Conservation (phyloP, 2,329 filamentous ascomycete genomes). For the Cadophora malorum region DNA sequence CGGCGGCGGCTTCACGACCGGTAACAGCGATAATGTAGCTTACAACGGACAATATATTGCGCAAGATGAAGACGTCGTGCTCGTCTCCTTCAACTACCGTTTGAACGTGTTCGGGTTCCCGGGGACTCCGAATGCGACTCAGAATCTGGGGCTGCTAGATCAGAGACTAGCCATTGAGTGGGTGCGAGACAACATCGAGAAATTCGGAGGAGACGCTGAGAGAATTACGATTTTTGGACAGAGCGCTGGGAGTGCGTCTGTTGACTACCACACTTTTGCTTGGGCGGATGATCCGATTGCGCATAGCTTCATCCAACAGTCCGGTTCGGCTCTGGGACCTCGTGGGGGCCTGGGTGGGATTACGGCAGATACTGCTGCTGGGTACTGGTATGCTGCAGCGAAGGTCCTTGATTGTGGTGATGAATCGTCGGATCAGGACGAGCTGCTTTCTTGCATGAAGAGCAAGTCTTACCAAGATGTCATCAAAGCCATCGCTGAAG, state of each 20-base stretch:
- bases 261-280: conserved; percentile 33
- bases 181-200: conserved; percentile 62
- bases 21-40: conserved; percentile 47
- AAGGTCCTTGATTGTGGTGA: conserved; percentile 35
- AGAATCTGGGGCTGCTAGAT: conserved; percentile 58
- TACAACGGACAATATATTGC: conserved; percentile 53
- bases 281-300: conserved; percentile 35
- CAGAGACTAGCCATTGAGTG: conserved; percentile 63
- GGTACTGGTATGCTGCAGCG: conserved; percentile 30
- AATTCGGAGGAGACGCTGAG: conserved; percentile 61
- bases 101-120: conserved; percentile 41
- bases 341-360: conserved; percentile 16
- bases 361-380: conserved; percentile 15
- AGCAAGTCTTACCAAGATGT: conserved; percentile 23
- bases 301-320: conserved; percentile 39
- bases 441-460: conserved; percentile 30
- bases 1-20: conserved; percentile 50
- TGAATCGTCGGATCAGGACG: conserved; percentile 21
- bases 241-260: conserved; percentile 59
- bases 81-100: conserved; percentile 55
- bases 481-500: conserved; percentile 14
- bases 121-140: conserved; percentile 12
- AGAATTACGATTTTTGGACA: conserved; percentile 61
- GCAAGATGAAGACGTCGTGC: conserved; percentile 50
- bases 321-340: conserved; percentile 41